Base-by-base conservation (phyloP, 106 monocot species). In the Dioscorea alata region DNA sequence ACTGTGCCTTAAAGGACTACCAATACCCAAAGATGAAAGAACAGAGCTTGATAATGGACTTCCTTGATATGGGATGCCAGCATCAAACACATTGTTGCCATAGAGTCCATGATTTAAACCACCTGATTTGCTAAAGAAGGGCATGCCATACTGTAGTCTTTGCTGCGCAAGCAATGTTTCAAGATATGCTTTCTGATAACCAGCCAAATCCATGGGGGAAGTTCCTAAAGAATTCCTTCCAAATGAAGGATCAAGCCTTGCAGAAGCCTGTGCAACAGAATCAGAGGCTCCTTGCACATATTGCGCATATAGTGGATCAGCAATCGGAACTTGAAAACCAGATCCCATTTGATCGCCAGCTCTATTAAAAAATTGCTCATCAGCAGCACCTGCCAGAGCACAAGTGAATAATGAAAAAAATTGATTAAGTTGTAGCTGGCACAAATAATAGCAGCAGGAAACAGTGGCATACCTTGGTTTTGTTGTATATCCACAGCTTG, bases 91-190 rank as follows among this genome's bases (percentile, higher is more conserved):
- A 75, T 72, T 16, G 61, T 20, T 75, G 6, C 74, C 76, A 84
- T 79, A 75, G 18, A 71, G 67, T 31, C 75, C 83, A 59, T 72
- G 76, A 65, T 82, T 78, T 33, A 84, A 72, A 64, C 67, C 71
- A 74, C 66, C 66, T 75, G 81, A 76, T 75, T 82, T 87, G 52
- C 72, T 75, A 65, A 78, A 62, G 63, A 59, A 79, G 34, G 76
- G 72, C 42, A 70, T 70, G 8, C 66, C 83, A 79, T 78, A 77
- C 57, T 85, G 87, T 53, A 81, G 53, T 50, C 83, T 86, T 57
- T 95, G 82, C 32, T 88, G 83, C 6, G 83, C 88, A 65, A 95
- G 48, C 64, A 88, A 77, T 67, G 81, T 70, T 60, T 54, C 72
- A 74, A 85, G 56, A 70, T 83, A 94, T 71, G 90, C 85, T 60